Conservation (phyloP, 139 green algal species). For the Chlamydomonas sphaeroides region DNA sequence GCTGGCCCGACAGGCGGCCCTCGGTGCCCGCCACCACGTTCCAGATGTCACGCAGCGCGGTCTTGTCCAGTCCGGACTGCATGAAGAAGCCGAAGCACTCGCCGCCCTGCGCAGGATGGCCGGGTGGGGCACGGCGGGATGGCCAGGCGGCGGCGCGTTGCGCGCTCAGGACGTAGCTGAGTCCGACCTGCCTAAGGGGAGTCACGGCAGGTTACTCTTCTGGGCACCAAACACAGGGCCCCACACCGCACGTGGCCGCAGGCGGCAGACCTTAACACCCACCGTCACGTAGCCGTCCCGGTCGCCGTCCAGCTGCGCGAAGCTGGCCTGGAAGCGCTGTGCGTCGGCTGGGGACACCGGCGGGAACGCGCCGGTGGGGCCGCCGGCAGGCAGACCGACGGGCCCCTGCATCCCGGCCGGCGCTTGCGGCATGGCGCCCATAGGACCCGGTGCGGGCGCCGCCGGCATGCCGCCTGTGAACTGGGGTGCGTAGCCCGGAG, state of each 20-base stretch:
- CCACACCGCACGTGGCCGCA: no score
- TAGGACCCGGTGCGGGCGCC: neutral
- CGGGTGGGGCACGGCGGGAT: no score
- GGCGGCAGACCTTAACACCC: no score
- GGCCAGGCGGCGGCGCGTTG: no score
- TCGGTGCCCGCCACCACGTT: constrained; percentile 73
- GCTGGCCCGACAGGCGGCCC: constrained; percentile 63
- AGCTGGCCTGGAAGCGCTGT: constrained; percentile 70
- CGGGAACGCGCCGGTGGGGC: constrained; percentile 51
- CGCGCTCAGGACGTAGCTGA: no score
- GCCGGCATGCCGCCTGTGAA: no score
- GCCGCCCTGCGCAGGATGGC: constrained; percentile 60
- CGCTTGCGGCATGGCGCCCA: no score
- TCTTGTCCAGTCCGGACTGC: constrained; percentile 82
- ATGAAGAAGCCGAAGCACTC: constrained; percentile 88
- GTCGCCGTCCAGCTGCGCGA: constrained; percentile 77
- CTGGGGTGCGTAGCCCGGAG: neutral
- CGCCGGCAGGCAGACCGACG: neutral
- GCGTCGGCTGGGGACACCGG: constrained; percentile 64
- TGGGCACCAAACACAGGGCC: no score
- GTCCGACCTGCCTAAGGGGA: no score
- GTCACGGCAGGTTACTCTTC: no score
- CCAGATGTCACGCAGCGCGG: constrained; percentile 68
- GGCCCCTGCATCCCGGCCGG: no score
- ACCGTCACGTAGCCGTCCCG: constrained; percentile 76